phyloP scores from a whole-genome alignment of 257 asterid genomes.

The Henckelia pumila region DNA sequence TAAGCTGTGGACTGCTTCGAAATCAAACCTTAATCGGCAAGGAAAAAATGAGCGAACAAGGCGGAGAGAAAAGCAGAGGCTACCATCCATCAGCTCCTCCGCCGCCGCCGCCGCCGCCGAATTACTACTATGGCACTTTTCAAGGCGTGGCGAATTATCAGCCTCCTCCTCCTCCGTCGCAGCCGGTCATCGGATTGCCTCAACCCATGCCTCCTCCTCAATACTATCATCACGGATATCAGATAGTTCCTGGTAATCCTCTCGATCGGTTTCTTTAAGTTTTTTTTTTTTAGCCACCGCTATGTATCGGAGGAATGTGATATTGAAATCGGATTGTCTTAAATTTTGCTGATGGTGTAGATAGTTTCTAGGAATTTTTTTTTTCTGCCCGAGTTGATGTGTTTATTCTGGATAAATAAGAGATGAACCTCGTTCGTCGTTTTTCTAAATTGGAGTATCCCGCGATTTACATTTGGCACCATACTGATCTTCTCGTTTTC shows the following conservation, averaged over 20 bases:
- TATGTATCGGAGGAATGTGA: neutral
- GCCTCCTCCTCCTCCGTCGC: conserved; percentile 51
- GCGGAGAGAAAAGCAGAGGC: conserved; percentile 44
- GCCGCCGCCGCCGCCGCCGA: conserved; percentile 38
- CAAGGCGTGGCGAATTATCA: conserved; percentile 87
- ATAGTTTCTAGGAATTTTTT: neutral
- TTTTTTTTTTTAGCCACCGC: neutral
- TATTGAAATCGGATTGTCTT: neutral
- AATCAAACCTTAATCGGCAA: neutral
- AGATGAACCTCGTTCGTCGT: neutral
- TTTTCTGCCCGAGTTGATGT: neutral
- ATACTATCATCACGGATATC: conserved; percentile 69
- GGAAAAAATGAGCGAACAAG: conserved; percentile 40
- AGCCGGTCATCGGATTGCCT: conserved; percentile 71
- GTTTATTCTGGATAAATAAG: neutral
- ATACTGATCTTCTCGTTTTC: neutral
- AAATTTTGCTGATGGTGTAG: neutral
- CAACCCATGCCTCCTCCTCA: conserved; percentile 66
- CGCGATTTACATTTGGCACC: neutral
- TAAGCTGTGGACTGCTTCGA: neutral
- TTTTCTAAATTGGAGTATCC: conserved; percentile 12
- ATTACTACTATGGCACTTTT: conserved; percentile 74
- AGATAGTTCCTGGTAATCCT: conserved; percentile 55
- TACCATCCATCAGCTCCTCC: conserved; percentile 41
- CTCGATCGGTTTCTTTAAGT: neutral